Conservation (phyloP, 148 eudicot species). For the Camellia lanceoleosa region DNA sequence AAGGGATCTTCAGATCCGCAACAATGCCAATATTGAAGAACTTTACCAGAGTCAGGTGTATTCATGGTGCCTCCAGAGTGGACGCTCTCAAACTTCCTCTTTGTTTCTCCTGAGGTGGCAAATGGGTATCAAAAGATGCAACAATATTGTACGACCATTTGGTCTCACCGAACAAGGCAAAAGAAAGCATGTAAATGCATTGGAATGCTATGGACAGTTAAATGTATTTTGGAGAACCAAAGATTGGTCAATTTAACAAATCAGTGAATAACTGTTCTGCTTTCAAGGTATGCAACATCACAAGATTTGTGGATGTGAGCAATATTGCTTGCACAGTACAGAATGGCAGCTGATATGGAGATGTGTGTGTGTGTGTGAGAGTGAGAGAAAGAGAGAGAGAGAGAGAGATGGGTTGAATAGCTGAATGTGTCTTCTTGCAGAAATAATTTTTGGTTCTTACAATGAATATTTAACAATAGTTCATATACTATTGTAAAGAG, state of each 20-base stretch:
- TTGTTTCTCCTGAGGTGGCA: constrained; percentile 72
- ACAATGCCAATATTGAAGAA: constrained; percentile 93
- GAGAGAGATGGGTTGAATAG: background rate
- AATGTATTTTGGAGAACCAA: background rate
- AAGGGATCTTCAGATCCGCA: constrained; percentile 98
- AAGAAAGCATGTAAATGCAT: constrained; percentile 1
- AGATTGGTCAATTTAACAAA: too few species aligned
- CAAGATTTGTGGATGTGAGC: background rate
- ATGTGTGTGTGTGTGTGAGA: background rate
- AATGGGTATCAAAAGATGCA: background rate
- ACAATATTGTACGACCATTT: background rate
- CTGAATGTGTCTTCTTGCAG: background rate
- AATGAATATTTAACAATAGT: background rate
- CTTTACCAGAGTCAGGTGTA: constrained; percentile 80
- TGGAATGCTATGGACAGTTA: background rate
- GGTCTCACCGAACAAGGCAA: background rate
- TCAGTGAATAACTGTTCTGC: background rate
- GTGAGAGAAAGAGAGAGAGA: background rate
- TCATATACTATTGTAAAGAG: too few species aligned
- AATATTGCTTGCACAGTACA: background rate
- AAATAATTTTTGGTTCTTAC: background rate
- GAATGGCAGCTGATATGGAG: background rate
- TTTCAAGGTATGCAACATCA: background rate
- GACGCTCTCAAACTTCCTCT: constrained; percentile 94
- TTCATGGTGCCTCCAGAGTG: constrained; percentile 83